Base-by-base conservation (phyloP, 805 yeast genomes). In the Ogataea methanolica region DNA sequence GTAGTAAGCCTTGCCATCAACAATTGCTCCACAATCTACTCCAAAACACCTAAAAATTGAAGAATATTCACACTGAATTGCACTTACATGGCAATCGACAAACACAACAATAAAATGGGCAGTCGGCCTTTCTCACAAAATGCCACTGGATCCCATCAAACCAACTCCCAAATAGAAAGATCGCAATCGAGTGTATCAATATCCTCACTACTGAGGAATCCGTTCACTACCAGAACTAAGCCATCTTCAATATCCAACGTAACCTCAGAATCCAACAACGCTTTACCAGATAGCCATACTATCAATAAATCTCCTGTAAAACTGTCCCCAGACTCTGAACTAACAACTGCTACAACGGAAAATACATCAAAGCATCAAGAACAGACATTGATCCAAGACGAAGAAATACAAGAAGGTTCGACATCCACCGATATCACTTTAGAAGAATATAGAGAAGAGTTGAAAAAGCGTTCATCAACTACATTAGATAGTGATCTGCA, bases 381-480 rank as follows among this genome's bases (percentile, higher is more conserved):
- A 31, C 21, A 33, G 11, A 7, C 26, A 31, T 9, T 11, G 12
- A 9, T 6, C 11, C 31, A 26, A 26, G 31, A 9, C 31, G 12
- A 26, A 26, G 31, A 5, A 26, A 26, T 26, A 26, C 31, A 26
- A 26, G 31, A 26, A 26, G 31, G 31, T 26, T 26, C 31, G 9
- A 26, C 31, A 3, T 48, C 50, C 14, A 48, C 41, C 3, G 62
- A 55, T 33, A 19, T 58, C 5, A 60, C 65, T 3, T 49, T 61
- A 26, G 60, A 60, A 43, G 60, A 60, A 39, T 60, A 60, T 39
- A 50, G 64, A 33, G 54, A 47, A 17, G 58, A 59, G 40, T 38
- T 60, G 15, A 53, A 53, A 42, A 53, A 49, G 29, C 43, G 29
- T 5, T 47, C 58, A 11, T 42, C 46, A 5, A 42, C 39, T 7